Evolutionary conservation across 345 rosid species (phyloP).

Genomic region (Stellera chamaejasme): DNA sequence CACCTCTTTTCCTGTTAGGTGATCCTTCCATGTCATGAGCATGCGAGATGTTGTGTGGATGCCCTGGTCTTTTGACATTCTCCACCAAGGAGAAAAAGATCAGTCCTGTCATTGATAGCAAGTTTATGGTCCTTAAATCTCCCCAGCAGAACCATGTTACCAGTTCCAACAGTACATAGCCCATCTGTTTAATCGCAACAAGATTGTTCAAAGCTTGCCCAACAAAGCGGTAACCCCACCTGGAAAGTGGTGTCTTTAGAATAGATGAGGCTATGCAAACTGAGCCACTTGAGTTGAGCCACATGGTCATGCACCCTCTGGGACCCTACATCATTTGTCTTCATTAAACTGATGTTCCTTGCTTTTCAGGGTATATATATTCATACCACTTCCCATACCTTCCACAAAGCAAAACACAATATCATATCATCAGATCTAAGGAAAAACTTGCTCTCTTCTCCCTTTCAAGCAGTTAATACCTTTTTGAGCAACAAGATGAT

Average conservation of each 20-base stretch:
- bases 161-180: no score
- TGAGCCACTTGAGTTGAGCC: not conserved
- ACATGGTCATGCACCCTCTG: not conserved
- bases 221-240: not conserved
- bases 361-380: not conserved
- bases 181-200: not conserved
- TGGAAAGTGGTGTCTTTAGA: not conserved
- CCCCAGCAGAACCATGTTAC: no score
- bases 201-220: not conserved
- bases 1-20: not conserved
- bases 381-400: not conserved
- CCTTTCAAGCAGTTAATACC: not conserved
- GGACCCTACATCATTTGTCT: not conserved
- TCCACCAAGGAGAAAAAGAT: no score
- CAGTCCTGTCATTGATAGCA: no score
- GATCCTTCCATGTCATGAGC: not conserved
- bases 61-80: no score
- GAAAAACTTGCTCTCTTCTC: not conserved
- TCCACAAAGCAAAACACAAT: not conserved
- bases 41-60: no score
- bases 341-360: not conserved
- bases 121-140: no score
- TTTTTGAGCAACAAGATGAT: slow-evolving; percentile 7
- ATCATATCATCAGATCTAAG: not conserved
- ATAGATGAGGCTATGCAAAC: not conserved